Percentiles rank a stretch among this genome's conserved stretches.
Evolutionary conservation across 192 early-diverging fungal genomes (phyloP).

Genomic region (Coemansia sp.): DNA sequence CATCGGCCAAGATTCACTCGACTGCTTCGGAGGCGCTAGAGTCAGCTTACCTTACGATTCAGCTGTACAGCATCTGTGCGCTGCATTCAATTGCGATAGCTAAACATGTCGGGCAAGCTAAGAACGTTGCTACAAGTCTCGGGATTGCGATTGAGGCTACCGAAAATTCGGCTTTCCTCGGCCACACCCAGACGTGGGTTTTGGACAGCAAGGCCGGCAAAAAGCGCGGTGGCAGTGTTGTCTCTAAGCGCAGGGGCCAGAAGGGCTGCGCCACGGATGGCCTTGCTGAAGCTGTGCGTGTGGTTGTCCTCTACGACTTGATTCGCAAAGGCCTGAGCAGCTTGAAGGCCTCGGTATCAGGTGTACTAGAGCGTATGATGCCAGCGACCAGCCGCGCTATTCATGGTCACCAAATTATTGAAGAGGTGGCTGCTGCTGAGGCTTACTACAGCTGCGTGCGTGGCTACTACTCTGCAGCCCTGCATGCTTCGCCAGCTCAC

Average conservation of each 20-base stretch:
- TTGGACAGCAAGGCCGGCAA: neutral
- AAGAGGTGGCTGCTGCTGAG: slow-evolving; percentile 25
- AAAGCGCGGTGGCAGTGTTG: neutral
- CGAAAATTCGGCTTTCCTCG: neutral
- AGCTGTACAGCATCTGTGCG: slow-evolving; percentile 24
- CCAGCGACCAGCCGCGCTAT: slow-evolving; percentile 20
- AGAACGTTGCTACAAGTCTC: slow-evolving; percentile 11
- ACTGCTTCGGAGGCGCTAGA: slow-evolving; percentile 22
- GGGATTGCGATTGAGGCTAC: slow-evolving; percentile 3
- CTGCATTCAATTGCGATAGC: slow-evolving; percentile 16
- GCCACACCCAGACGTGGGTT: slow-evolving; percentile 10
- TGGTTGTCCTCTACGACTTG: slow-evolving; percentile 33
- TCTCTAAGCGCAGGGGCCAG: neutral
- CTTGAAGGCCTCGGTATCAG: slow-evolving; percentile 9
- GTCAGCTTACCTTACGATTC: slow-evolving; percentile 29
- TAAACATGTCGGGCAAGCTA: slow-evolving; percentile 13
- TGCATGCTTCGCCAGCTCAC: slow-evolving; percentile 29
- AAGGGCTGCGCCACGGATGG: neutral
- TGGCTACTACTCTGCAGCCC: slow-evolving; percentile 29
- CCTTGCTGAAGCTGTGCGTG: slow-evolving; percentile 6
- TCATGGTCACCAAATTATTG: slow-evolving; percentile 12
- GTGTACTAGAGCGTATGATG: slow-evolving; percentile 12
- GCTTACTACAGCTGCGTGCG: slow-evolving; percentile 36
- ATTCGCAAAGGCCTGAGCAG: slow-evolving; percentile 23
- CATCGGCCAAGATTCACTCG: slow-evolving; percentile 27